phyloP scores from a whole-genome alignment of 2,329 filamentous ascomycete genomes.

The Exophiala oligosperma region DNA sequence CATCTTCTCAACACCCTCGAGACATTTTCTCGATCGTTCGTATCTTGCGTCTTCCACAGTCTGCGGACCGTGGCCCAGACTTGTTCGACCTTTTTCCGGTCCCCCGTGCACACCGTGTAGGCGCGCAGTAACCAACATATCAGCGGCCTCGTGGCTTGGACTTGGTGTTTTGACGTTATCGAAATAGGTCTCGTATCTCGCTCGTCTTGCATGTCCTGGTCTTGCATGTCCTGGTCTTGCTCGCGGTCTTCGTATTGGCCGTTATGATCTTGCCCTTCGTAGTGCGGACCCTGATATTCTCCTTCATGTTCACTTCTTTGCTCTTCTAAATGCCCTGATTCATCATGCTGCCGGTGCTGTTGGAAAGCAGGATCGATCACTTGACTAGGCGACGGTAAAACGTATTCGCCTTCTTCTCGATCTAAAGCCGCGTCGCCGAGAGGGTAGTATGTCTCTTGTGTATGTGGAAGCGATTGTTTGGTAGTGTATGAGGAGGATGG shows the following conservation, averaged over 20 bases:
- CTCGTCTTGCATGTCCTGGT: neutral
- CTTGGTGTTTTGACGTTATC: conserved; percentile 15
- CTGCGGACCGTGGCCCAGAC: conserved; percentile 25
- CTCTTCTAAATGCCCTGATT: neutral
- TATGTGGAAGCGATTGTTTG: neutral
- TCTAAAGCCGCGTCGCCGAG: conserved; percentile 26
- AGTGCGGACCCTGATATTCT: too few species aligned
- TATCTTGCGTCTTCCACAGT: conserved; percentile 27
- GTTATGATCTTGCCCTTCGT: neutral
- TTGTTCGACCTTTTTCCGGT: conserved; percentile 24
- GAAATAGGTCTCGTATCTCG: neutral
- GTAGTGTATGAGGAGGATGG: neutral
- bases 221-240: neutral
- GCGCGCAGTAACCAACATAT: conserved; percentile 30
- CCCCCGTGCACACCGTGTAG: conserved; percentile 25
- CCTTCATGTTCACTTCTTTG: too few species aligned
- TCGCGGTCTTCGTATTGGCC: neutral
- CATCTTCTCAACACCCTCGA: conserved; percentile 26
- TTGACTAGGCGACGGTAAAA: conserved; percentile 23
- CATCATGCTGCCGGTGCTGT: neutral
- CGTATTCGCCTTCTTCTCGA: conserved; percentile 30
- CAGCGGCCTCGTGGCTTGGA: conserved; percentile 21
- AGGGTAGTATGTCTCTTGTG: conserved; percentile 26
- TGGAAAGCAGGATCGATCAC: conserved; percentile 17
- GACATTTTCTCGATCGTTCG: conserved; percentile 26